Conservation (phyloP, 129 eudicot genomes). For the Oenanthe sinensis region DNA sequence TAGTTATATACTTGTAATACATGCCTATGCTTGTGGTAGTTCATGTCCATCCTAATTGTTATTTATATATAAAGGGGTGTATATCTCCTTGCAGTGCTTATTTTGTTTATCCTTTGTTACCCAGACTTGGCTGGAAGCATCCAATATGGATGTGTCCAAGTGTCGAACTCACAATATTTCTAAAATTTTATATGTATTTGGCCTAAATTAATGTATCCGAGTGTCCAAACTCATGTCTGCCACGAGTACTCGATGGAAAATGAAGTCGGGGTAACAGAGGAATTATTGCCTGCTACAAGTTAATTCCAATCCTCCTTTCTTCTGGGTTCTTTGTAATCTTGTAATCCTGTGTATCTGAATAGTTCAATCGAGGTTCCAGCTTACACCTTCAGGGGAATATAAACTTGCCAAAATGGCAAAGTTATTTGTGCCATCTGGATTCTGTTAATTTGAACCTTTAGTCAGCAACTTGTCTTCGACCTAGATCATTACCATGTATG, state of each 20-base stretch:
- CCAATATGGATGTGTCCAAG: not conserved
- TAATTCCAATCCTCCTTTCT: no score
- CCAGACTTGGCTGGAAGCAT: not conserved
- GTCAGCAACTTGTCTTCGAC: not conserved
- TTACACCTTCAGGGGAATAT: not conserved
- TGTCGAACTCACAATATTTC: not conserved
- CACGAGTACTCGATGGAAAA: no score
- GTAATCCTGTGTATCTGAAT: not conserved
- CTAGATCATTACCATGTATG: no score
- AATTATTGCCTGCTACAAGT: not conserved
- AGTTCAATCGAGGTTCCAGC: no score
- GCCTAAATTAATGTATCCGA: not conserved
- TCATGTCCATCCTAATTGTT: not conserved
- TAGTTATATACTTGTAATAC: not conserved
- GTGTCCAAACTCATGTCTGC: not conserved
- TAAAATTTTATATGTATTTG: no score
- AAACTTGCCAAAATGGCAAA: not conserved
- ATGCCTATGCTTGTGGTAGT: not conserved
- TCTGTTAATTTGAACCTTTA: not conserved
- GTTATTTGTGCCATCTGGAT: not conserved
- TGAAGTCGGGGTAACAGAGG: not conserved
- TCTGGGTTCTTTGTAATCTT: not conserved
- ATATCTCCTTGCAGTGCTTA: not conserved
- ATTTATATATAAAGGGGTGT: not conserved
- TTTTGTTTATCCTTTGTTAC: not conserved